Evolutionary conservation across 352 stramenopile genomes (phyloP), one percentile per base, ranked within the genome.

Genomic region (Aphanomyces astaci): DNA sequence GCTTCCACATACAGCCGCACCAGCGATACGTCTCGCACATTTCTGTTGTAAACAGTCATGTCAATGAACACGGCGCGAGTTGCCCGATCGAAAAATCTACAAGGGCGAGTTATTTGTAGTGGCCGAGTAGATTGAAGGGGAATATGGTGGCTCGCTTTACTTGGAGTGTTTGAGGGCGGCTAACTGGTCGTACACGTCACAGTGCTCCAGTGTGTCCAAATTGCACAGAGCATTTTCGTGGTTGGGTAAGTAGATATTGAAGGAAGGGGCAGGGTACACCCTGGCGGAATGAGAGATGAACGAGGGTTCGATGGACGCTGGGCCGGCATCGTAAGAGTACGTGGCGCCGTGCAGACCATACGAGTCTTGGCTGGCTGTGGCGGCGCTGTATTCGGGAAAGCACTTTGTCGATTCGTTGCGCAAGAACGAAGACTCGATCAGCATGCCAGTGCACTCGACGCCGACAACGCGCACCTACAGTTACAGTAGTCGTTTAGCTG

Each of bases 231-330:
- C 33, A 4, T 15, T 27, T n/a, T 66, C 60, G 13, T 40, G 27
- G 30, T 43, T 40, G n/a, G 27, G 28, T 30, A 66, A 57, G 54
- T 66, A 66, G 4, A 66, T 15, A 22, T 66, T 66, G 32, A 66
- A 66, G 0, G 9, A 13, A 5, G 60, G 60, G 4, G 28, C 60
- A 33, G 60, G 60, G 32, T 66, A 66, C 15, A 43, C 24, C n/a
- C 60, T 22, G 9, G 13, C 60, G 1, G 60, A 66, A 24, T 54
- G 60, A 0, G 60, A 63, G 0, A 57, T 59, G 27, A 55, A 59
- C 11, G 19, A 31, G 19, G 36, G 28, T 13, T 48, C 39, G 28
- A 17, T 28, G 15, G 28, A 43, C 36, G 36, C 4, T 24, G 3
- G 24, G n/a, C 11, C 19, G 0, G 31, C 27, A 17, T 66, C 60